These are phyloP conservation scores for Echeveria elegans DNA, from an alignment of 164 flowering plant genomes.

Conservation along the genomic window DNA sequence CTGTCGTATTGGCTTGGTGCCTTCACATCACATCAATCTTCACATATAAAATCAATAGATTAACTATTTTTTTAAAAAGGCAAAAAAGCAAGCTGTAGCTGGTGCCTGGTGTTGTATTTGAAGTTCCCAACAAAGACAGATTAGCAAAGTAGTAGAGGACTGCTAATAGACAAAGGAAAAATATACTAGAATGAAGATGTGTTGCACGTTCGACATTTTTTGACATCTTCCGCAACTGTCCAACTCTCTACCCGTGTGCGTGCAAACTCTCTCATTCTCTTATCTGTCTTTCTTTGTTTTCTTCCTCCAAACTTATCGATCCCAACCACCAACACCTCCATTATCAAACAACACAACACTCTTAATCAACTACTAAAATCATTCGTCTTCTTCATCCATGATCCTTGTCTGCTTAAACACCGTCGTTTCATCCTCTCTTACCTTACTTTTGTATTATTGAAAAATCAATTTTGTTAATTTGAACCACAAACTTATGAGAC, in stretches of 20 bases:
- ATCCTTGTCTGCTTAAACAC: too few species aligned
- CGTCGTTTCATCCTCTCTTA: too few species aligned
- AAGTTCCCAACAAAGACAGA: neutral
- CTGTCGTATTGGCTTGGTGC: neutral
- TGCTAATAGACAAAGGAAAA: neutral
- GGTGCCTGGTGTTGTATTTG: neutral
- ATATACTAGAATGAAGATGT: conserved; percentile 3
- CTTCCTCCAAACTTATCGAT: conserved; percentile 5
- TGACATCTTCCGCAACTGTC: neutral
- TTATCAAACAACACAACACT: neutral
- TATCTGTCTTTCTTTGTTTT: neutral
- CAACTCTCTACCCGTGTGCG: neutral
- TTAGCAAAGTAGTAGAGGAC: neutral
- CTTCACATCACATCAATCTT: neutral
- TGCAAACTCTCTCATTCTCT: neutral
- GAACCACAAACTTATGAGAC: too few species aligned
- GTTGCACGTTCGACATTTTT: conserved; percentile 3
- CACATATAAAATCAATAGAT: too few species aligned
- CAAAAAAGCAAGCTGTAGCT: neutral
- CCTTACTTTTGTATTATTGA: too few species aligned
- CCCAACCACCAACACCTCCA: neutral
- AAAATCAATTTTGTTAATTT: too few species aligned
- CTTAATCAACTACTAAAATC: neutral
- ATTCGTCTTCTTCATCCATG: neutral
- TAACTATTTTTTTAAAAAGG: neutral